Base-by-base conservation (phyloP, 2,329 filamentous ascomycete genomes). In the Emmonsiellopsis sp. region DNA sequence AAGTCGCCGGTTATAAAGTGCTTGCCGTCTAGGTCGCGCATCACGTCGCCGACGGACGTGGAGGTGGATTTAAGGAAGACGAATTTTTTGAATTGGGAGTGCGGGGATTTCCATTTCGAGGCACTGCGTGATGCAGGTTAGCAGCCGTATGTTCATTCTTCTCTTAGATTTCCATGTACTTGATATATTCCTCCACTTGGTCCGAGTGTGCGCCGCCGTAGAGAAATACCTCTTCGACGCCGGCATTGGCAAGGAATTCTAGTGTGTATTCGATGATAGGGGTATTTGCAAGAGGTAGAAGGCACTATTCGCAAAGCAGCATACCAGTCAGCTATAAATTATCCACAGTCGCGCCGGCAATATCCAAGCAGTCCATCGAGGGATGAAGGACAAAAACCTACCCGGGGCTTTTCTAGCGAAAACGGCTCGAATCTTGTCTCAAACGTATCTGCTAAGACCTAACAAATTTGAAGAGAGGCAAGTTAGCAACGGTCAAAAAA, bases 181-280 rank as follows among this genome's bases (percentile, higher is more conserved):
- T 80, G 62, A 98, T 84, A 68, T 97, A 95, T 59, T 82, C 80
- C 72, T 97, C 91, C 53, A 98, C 81, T 67, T 90, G 83, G 55
- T 93, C 86, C 33, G 86, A 87, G 68, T 96, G 90, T 32, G 88
- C 84, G 56, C 89, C 88, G 62, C 87, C 92, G 74, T 96, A 97
- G 55, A 98, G 81, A 68, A 87, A 95, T 52, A 97, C 87, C 60
- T 96, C 88, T 62, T 93, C 84, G n/a, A 97, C 90, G 54, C 91
- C 90, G 55, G 93, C 90, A 79, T 92, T 92, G 59, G 90, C 90
- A 0, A 98, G 83, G 64, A 95, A 97, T 66, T 97, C 91, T 63
- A 97, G 84, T 3, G 92, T 97, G 69, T 98, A 97, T 71, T 98
- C 93, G 72, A 98, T 95, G 58, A 98, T 77, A 37, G 93, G 92